Conservation (phyloP, 176 grass and related monocot genomes). For the Paspalum notatum region DNA sequence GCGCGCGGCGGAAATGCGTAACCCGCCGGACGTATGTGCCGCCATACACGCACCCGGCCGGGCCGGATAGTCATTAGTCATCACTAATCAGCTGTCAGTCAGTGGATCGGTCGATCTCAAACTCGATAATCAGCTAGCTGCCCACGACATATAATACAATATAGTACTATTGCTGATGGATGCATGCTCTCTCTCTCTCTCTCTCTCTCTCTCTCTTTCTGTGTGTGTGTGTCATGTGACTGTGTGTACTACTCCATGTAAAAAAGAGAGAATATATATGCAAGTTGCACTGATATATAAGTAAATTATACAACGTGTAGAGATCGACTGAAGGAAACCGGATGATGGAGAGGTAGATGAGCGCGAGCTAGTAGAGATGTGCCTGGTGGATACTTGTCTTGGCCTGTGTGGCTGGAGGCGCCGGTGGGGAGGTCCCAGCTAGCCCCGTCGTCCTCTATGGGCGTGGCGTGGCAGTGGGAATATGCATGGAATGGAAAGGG, state of each 20-base stretch:
- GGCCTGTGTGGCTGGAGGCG: neutral
- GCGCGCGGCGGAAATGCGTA: neutral
- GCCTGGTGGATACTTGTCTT: neutral
- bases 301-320: neutral
- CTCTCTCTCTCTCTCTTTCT: neutral
- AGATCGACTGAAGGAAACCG: neutral
- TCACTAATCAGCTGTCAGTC: neutral
- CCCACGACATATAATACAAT: no score
- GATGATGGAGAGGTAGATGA: neutral
- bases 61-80: neutral
- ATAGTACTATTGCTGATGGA: no score
- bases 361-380: neutral
- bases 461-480: neutral
- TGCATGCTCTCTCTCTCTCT: neutral
- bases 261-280: neutral
- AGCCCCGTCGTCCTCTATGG: no score
- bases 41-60: neutral
- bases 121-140: no score
- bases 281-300: neutral
- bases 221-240: neutral
- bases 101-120: no score
- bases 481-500: conserved; percentile 31
- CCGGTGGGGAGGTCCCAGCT: neutral
- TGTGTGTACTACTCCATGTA: neutral
- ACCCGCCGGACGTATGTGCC: neutral